Percentiles rank a stretch among this genome's conserved stretches.
Evolutionary conservation across 257 asterid genomes (phyloP).

Genomic region (Solanum tarapatanum): DNA sequence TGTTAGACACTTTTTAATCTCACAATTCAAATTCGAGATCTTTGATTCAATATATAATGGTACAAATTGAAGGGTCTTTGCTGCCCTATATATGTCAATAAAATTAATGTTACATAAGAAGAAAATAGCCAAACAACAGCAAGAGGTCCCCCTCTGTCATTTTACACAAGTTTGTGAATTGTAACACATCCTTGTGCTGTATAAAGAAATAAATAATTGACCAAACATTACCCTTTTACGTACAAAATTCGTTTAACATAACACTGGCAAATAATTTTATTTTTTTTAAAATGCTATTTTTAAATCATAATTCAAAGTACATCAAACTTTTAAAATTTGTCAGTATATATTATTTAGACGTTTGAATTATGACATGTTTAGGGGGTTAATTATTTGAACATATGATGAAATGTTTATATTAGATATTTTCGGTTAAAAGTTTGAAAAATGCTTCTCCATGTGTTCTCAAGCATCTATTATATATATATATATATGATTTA

Average conservation of each 20-base stretch:
- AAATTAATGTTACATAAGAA: neutral
- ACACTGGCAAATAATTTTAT: neutral
- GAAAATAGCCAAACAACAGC: neutral
- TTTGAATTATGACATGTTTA: neutral
- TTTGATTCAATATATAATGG: neutral
- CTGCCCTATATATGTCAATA: neutral
- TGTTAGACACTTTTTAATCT: neutral
- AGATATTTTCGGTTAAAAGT: neutral
- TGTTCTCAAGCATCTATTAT: neutral
- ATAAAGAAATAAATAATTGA: neutral
- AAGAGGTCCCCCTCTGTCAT: neutral
- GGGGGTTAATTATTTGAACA: neutral
- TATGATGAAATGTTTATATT: neutral
- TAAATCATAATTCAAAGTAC: neutral
- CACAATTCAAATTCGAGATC: neutral
- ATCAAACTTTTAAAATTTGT: neutral
- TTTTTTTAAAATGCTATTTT: neutral
- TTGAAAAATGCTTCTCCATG: rapidly evolving
- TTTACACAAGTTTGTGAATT: neutral
- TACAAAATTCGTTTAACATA: neutral
- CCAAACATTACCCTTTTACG: neutral
- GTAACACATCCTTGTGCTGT: neutral
- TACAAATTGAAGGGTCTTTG: neutral
- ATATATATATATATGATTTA: neutral
- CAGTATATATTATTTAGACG: neutral